Evolutionary conservation across 1,284 basidiomycete species (phyloP).

Genomic region (Ustilago esculenta): DNA sequence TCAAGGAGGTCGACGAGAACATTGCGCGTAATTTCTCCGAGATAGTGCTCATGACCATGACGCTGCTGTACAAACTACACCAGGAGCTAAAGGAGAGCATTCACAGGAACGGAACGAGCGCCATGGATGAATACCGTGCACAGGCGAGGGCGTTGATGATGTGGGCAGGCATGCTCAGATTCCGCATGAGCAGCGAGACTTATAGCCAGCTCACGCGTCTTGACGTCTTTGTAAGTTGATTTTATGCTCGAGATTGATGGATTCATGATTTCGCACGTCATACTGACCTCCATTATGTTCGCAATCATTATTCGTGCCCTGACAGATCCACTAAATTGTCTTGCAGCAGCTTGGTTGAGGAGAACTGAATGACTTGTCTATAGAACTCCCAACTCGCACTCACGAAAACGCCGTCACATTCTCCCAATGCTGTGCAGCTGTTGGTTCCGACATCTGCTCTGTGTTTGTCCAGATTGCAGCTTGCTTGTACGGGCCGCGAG

Average conservation of each 20-base stretch:
- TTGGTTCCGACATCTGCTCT: too few species aligned
- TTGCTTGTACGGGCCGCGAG: too few species aligned
- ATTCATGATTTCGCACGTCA: too few species aligned
- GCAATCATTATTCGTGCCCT: too few species aligned
- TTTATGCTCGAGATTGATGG: too few species aligned
- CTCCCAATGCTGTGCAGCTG: too few species aligned
- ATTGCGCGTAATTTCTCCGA: conserved; percentile 89
- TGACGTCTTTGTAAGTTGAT: conserved; percentile 58
- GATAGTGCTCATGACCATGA: conserved; percentile 93
- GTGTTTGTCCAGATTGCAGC: too few species aligned
- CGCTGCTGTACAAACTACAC: conserved; percentile 75
- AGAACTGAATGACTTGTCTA: too few species aligned
- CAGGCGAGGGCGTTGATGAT: conserved; percentile 65
- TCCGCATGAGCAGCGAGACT: conserved; percentile 66
- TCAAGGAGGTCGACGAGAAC: conserved; percentile 84
- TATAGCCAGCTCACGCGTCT: conserved; percentile 65
- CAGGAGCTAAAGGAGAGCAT: conserved; percentile 61
- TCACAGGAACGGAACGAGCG: conserved; percentile 45
- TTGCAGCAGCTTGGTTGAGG: too few species aligned
- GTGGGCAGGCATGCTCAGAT: conserved; percentile 66
- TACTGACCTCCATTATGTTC: too few species aligned
- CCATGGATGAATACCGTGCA: conserved; percentile 59
- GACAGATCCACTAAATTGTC: conserved; percentile 17
- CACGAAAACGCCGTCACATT: too few species aligned
- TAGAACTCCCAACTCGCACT: too few species aligned